A percentile compares a stretch with the other conserved stretches of the same genome.
Conservation (phyloP, 805 yeast genomes). For the Myxozyma mucilagina region DNA sequence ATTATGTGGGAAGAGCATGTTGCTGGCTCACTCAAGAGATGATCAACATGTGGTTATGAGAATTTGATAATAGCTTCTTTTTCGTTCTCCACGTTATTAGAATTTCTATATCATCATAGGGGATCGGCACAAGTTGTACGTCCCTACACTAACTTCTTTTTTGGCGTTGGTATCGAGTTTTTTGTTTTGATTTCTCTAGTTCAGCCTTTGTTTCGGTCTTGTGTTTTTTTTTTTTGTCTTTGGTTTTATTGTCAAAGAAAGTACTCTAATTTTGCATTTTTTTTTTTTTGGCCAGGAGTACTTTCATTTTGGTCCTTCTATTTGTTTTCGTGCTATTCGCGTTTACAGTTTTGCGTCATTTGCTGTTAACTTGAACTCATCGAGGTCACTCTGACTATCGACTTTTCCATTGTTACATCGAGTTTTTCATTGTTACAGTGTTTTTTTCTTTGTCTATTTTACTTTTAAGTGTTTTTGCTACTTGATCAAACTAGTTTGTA, state of each 20-base stretch:
- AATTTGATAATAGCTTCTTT: background rate
- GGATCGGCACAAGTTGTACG: background rate
- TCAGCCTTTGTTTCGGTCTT: background rate
- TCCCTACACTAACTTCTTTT: background rate
- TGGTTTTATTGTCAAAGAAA: background rate
- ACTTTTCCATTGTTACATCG: too few species aligned
- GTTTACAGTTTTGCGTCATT: too few species aligned
- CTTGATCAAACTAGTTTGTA: too few species aligned
- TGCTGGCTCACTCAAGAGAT: constrained; percentile 16
- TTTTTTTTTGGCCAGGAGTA: background rate
- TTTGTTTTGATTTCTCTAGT: background rate
- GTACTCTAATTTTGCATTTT: background rate
- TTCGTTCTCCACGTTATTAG: background rate
- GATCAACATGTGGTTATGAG: background rate
- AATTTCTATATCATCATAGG: background rate
- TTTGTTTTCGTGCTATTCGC: background rate
- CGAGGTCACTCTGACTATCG: too few species aligned
- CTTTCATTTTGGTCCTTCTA: background rate
- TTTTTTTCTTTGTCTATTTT: too few species aligned
- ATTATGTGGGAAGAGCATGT: constrained; percentile 31
- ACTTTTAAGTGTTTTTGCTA: too few species aligned
- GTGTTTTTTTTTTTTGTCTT: background rate
- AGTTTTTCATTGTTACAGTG: too few species aligned
- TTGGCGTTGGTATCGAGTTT: background rate
- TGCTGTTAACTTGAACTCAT: too few species aligned